Evolutionary conservation across 768 basidiomycete genomes (phyloP).

Genomic region (Panaeolus cyanescens): DNA sequence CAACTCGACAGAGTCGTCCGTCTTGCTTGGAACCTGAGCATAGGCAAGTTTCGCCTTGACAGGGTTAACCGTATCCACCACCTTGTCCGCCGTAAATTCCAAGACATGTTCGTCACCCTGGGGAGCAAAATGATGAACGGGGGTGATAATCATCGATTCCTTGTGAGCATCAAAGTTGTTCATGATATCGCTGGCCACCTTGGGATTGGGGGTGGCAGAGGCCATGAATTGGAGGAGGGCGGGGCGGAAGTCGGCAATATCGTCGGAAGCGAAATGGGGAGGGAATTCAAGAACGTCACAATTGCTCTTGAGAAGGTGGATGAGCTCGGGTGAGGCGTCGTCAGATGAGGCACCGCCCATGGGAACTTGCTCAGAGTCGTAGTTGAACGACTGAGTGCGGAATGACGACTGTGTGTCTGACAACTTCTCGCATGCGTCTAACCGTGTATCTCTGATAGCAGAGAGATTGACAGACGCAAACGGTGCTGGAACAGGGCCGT

Average conservation of each 20-base stretch:
- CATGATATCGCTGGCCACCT: slow-evolving; percentile 50
- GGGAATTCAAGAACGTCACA: slow-evolving; percentile 53
- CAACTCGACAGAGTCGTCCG: slow-evolving; percentile 58
- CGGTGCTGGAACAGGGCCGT: slow-evolving; percentile 52
- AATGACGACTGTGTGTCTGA: slow-evolving; percentile 27
- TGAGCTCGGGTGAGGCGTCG: slow-evolving; percentile 29
- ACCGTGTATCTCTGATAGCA: slow-evolving; percentile 46
- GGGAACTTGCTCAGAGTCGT: slow-evolving; percentile 36
- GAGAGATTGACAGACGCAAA: slow-evolving; percentile 32
- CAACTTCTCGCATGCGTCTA: slow-evolving; percentile 53
- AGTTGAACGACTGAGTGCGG: slow-evolving; percentile 19
- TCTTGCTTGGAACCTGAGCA: slow-evolving; percentile 73
- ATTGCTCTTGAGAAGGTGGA: slow-evolving; percentile 55
- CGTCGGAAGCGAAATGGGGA: slow-evolving; percentile 32
- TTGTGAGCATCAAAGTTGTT: slow-evolving; percentile 52
- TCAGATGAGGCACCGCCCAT: slow-evolving; percentile 24
- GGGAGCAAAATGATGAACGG: slow-evolving; percentile 47
- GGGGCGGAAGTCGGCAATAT: slow-evolving; percentile 45
- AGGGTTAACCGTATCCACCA: slow-evolving; percentile 77
- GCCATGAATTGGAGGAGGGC: slow-evolving; percentile 82
- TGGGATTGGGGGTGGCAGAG: slow-evolving; percentile 60
- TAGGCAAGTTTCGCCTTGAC: slow-evolving; percentile 83
- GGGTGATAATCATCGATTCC: slow-evolving; percentile 46
- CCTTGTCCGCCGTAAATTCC: slow-evolving; percentile 52
- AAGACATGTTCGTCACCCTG: slow-evolving; percentile 32